Percentiles rank a stretch among this genome's conserved stretches.
Conservation (phyloP, 345 rosid genomes). For the Arabidopsis thaliana region TAIR10.1 NC_003070.9:22352001-22352500, state of each 20-base stretch:
- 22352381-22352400: conserved; percentile 14
- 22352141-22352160: conserved; percentile 64
- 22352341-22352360: conserved; percentile 75
- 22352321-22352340: conserved; percentile 61
- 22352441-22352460: conserved; percentile 63
- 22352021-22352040: conserved; percentile 29
- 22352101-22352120: conserved; percentile 60
- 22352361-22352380: conserved; percentile 23
- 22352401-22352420: conserved; percentile 1
- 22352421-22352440: conserved; percentile 1
- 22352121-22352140: conserved; percentile 62
- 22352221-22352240: conserved; percentile 67
- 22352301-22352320: conserved; percentile 73
- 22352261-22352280: conserved; percentile 57
- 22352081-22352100: conserved; percentile 39
- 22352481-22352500: conserved; percentile 80
- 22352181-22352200: neutral
- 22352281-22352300: conserved; percentile 60
- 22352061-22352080: conserved; percentile 40
- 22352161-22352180: conserved; percentile 2
- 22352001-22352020: conserved; percentile 20
- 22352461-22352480: conserved; percentile 71
- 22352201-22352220: conserved; percentile 2
- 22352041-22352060: conserved; percentile 53
- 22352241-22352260: conserved; percentile 48